A percentile compares a stretch with the other conserved stretches of the same genome.
Evolutionary conservation across 2,329 filamentous ascomycete genomes (phyloP).

Genomic region (Botryotinia narcissicola): DNA sequence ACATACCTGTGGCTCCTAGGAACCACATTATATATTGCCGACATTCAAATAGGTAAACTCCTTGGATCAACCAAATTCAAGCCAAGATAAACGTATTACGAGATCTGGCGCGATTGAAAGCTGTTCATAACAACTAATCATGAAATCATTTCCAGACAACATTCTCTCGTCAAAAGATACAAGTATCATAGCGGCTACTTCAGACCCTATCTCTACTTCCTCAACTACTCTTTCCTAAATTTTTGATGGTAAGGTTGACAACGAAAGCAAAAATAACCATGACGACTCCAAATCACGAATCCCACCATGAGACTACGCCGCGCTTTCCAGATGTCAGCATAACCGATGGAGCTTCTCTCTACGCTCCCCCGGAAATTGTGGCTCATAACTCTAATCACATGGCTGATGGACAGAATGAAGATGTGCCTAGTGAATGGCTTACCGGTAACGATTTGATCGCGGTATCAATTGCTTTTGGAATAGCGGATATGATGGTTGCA

Average conservation of each 20-base stretch:
- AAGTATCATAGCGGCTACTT: neutral
- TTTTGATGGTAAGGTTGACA: neutral
- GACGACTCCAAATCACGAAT: neutral
- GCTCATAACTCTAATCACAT: neutral
- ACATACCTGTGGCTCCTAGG: too few relatives aligned
- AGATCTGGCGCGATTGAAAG: neutral
- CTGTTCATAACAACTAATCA: neutral
- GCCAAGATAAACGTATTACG: too few relatives aligned
- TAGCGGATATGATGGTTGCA: too few relatives aligned
- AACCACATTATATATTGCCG: neutral
- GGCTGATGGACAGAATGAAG: too few relatives aligned
- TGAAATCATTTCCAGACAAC: neutral
- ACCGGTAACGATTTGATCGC: too few relatives aligned
- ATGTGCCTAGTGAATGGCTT: too few relatives aligned
- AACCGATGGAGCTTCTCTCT: neutral
- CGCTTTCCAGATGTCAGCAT: neutral
- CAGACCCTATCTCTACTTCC: neutral
- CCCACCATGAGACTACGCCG: neutral
- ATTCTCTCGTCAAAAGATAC: too few relatives aligned
- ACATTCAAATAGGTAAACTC: neutral
- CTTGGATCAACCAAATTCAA: neutral
- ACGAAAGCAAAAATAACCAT: neutral
- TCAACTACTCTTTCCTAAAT: too few relatives aligned
- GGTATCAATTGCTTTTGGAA: too few relatives aligned
- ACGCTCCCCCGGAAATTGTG: neutral